These are phyloP conservation scores for Erodium trifolium DNA, from an alignment of 441 rosid genomes.

Conservation along the genomic window DNA sequence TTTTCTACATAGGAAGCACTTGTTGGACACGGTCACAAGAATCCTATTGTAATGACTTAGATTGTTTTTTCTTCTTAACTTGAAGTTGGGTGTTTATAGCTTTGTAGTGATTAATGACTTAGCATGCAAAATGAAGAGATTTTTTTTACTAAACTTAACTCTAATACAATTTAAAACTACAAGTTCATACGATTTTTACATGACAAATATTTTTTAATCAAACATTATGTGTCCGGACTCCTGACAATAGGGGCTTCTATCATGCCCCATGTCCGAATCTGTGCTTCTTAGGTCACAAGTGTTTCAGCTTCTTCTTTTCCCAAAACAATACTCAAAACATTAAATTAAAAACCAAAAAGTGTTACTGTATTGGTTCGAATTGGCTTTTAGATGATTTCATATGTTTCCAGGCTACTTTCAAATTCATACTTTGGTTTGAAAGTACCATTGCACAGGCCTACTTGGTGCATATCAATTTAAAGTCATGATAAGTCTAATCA, in stretches of 20 bases:
- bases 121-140: background rate
- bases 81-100: too few relatives aligned
- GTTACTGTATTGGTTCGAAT: background rate
- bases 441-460: background rate
- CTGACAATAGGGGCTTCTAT: too few relatives aligned
- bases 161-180: too few relatives aligned
- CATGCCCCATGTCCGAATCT: too few relatives aligned
- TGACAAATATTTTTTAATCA: too few relatives aligned
- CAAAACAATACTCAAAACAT: too few relatives aligned
- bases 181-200: background rate
- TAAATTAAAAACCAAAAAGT: too few relatives aligned
- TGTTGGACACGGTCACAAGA: background rate
- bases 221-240: background rate
- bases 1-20: background rate
- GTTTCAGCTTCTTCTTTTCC: background rate
- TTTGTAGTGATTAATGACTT: background rate
- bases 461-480: background rate
- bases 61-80: too few relatives aligned
- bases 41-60: background rate
- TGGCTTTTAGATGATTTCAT: background rate
- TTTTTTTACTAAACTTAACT: background rate
- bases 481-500: background rate
- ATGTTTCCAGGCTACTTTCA: background rate
- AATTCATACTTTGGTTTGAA: background rate
- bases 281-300: background rate